phyloP scores from a whole-genome alignment of 2,329 filamentous ascomycete species.

The Botrytis paeoniae region DNA sequence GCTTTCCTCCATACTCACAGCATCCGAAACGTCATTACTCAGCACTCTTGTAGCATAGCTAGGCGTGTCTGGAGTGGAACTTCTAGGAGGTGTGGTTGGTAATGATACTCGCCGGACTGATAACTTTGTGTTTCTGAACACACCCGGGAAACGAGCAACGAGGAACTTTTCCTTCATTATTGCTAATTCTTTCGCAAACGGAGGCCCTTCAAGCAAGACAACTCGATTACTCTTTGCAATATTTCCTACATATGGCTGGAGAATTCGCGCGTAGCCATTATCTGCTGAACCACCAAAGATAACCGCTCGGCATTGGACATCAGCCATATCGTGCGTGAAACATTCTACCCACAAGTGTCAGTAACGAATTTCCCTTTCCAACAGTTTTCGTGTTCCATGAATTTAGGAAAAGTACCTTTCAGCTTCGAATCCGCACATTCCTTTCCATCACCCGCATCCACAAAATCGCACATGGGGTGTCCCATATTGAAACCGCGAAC shows the following conservation, averaged over 20 bases:
- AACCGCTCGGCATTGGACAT: constrained; percentile 43
- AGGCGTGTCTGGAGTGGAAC: constrained; percentile 11
- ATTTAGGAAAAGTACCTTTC: constrained; percentile 10
- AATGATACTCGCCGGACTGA: constrained; percentile 21
- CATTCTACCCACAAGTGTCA: constrained; percentile 30
- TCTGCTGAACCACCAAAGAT: constrained; percentile 45
- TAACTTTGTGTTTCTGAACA: constrained; percentile 34
- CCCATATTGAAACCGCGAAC: constrained; percentile 43
- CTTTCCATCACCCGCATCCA: constrained; percentile 44
- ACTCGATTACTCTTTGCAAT: constrained; percentile 35
- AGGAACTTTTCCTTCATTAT: constrained; percentile 36
- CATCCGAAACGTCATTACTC: neutral
- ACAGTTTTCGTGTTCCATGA: neutral
- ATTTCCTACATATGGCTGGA: constrained; percentile 36
- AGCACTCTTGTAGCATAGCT: constrained; percentile 16
- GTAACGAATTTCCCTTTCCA: neutral
- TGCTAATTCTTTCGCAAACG: constrained; percentile 41
- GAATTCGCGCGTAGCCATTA: constrained; percentile 44
- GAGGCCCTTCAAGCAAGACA: constrained; percentile 41
- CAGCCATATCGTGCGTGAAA: constrained; percentile 38
- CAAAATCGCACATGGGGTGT: constrained; percentile 40
- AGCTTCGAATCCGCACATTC: constrained; percentile 45
- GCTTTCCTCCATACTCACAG: neutral
- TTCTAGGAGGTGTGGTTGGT: constrained; percentile 14
- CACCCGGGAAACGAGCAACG: constrained; percentile 10